Conservation (phyloP, 2,329 filamentous ascomycete species). For the Penicillium sp. region DNA sequence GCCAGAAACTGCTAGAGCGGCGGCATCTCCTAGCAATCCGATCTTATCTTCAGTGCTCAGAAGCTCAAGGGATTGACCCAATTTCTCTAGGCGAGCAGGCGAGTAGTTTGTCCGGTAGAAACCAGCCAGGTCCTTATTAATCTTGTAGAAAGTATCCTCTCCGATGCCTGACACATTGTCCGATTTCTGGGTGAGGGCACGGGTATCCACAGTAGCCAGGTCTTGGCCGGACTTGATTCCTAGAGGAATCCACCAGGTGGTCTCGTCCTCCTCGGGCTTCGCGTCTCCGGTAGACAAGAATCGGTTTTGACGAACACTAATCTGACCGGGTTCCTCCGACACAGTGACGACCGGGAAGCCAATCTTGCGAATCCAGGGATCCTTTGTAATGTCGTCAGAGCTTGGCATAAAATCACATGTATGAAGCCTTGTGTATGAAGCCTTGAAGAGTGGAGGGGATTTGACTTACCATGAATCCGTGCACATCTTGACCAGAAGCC, state of each 20-base stretch:
- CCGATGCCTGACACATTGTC: conserved; percentile 67
- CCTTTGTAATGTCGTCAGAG: conserved; percentile 35
- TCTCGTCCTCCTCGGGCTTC: conserved; percentile 85
- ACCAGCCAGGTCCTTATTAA: conserved; percentile 85
- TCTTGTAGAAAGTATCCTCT: conserved; percentile 84
- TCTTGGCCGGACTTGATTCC: conserved; percentile 75
- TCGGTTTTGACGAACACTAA: conserved; percentile 79
- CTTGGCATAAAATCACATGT: background rate
- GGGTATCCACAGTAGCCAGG: conserved; percentile 61
- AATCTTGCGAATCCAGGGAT: conserved; percentile 92
- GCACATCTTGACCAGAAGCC: conserved; percentile 83
- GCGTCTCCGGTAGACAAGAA: conserved; percentile 92
- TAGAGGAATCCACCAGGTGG: conserved; percentile 93
- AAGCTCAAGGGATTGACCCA: conserved; percentile 73
- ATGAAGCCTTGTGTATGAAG: background rate
- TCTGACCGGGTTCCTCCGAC: conserved; percentile 77
- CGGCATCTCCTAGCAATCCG: conserved; percentile 84
- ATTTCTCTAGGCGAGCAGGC: conserved; percentile 74
- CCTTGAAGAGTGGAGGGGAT: background rate
- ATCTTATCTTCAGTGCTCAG: conserved; percentile 89
- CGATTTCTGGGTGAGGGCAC: conserved; percentile 73
- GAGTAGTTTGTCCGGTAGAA: conserved; percentile 96
- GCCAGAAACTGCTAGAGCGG: conserved; percentile 84
- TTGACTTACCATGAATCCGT: conserved; percentile 69
- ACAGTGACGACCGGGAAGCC: conserved; percentile 90